phyloP scores from a whole-genome alignment of 441 rosid species.

The Breynia disticha region DNA sequence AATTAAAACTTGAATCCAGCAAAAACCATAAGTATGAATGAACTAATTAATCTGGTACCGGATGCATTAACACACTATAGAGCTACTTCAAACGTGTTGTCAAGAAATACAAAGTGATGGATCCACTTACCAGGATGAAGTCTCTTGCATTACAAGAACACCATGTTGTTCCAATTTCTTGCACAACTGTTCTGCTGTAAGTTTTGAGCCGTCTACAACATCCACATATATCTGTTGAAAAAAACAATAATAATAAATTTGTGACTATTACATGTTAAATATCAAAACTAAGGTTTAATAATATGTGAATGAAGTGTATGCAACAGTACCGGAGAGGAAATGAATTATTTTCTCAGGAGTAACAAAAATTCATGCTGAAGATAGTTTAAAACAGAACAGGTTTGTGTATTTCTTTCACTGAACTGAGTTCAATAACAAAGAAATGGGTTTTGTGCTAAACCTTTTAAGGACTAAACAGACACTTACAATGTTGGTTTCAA shows the following conservation, averaged over 20 bases:
- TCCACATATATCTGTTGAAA: constrained; percentile 49
- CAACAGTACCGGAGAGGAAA: too few species aligned
- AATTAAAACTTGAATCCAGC: too few species aligned
- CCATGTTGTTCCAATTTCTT: constrained; percentile 64
- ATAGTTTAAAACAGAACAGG: background rate
- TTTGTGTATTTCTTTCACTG: background rate
- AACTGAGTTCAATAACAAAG: background rate
- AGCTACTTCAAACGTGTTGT: too few species aligned
- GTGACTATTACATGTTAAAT: too few species aligned
- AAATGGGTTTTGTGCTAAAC: background rate
- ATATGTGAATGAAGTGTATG: too few species aligned
- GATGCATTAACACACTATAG: too few species aligned
- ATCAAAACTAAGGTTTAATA: too few species aligned
- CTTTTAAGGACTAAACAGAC: background rate
- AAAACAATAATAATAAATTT: background rate
- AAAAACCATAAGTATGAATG: too few species aligned
- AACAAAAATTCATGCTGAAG: too few species aligned
- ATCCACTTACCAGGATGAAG: constrained; percentile 41
- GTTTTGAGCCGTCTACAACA: constrained; percentile 37
- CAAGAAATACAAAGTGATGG: background rate
- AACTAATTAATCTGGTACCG: too few species aligned
- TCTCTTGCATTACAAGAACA: constrained; percentile 45
- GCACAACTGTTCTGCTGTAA: constrained; percentile 43
- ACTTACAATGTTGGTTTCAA: constrained; percentile 90
- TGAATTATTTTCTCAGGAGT: too few species aligned